Evolutionary conservation across 805 yeast genomes (phyloP), one percentile per base, ranked within the genome.

Genomic region (Scheffersomyces stipitis): DNA sequence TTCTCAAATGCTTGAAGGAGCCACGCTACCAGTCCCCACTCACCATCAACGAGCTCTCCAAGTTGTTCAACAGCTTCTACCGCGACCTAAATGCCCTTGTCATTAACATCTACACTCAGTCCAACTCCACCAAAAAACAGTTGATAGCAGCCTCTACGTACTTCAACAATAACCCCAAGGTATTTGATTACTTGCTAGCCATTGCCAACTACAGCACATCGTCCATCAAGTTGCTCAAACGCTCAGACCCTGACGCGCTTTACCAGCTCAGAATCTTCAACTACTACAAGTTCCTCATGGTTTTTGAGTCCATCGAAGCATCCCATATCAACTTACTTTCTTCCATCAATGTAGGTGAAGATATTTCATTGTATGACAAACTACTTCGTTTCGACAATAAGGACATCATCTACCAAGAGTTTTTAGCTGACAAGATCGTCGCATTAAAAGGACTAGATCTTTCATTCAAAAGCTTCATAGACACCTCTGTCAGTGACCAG

Each of bases 21-120:
- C 74, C 74, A 8, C 55, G 73, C 17, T 69, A 60, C 41, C 73
- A 62, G 48, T 51, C 64, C 27, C 74, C 74, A 4, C 51, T 69
- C 16, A 54, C 68, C 8, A 49, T 66, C 15, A 33, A 40, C 15
- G 73, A 69, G 44, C 49, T 69, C 26, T 54, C 66, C 9, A 29
- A 38, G 15, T 48, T 69, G 29, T 69, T 69, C 44, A 49, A 52
- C 26, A 47, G 49, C 14, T 69, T 67, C 43, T 64, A 64, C 49
- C 53, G 53, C n/a, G 73, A 69, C 38, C 52, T 69, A 40, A 58
- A 64, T 46, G 53, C 65, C 12, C 47, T 65, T 13, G 58, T 54
- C 10, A 40, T 66, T 36, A 45, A 57, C 31, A 42, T 60, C 7
- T 67, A 57, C 41, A 64, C 71, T 16, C 69, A 58, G 39, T 63